Base-by-base conservation (phyloP, 345 rosid genomes). In the Gossypium mustelinum region DNA sequence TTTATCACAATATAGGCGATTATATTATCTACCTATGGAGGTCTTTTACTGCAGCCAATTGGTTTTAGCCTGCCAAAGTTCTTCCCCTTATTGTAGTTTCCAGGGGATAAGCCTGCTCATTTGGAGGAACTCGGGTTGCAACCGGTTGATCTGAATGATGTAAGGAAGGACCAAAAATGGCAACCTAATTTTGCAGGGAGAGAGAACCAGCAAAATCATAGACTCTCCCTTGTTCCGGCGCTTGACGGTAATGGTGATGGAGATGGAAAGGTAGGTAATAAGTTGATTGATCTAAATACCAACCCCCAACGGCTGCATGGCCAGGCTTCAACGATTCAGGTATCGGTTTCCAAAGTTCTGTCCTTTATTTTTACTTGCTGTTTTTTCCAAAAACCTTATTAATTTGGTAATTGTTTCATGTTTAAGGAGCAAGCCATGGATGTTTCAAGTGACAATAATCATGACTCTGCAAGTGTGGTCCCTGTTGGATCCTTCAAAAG, bases 241-340 rank as follows among this genome's bases (percentile, higher is more conserved):
- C 48, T 79, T 59, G 88, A 80, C 74, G 81, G 72, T 73, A 81
- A 85, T 47, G 76, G 76, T 29, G 82, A 84, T 12, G 74, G 81
- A 63, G 84, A 85, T 83, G 87, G 84, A 52, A 83, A 82, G 78
- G 67, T 74, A 68, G 90, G 84, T 48, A 89, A 84, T 29, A 85
- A 85, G 45, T 84, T 86, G 82, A 86, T 92, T 58, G 94, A 92
- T 85, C 87, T 89, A 13, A 92, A 89, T 71, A 61, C 93, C 58
- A 87, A 88, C 72, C 94, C 97, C n/a, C 90, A 81, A 68, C 84
- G 87, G 75, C 68, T 83, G 73, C 83, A 84, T 47, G 92, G 86
- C 34, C 89, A 86, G 73, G 65, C 88, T 79, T 85, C 90, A 58
- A 79, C 62, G 62, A 81, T 81, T 72, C 88, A 85, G 81, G 94